Conservation (phyloP, 352 stramenopile genomes). For the Pythium angustatum region DNA sequence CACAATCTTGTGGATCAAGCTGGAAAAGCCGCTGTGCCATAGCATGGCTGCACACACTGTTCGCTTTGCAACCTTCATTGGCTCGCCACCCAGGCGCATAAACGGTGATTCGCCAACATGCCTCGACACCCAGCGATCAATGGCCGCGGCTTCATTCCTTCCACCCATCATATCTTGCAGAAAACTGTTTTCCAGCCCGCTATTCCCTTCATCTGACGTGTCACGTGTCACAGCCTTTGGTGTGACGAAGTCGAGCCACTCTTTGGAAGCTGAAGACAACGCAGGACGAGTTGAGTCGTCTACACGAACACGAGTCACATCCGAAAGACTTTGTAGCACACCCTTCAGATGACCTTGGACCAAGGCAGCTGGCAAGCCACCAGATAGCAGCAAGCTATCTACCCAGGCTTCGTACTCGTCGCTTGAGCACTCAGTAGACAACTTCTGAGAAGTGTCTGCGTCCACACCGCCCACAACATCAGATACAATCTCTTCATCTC, state of each 20-base stretch:
- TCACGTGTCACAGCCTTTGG: conserved; percentile 42
- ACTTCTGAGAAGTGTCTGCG: conserved; percentile 41
- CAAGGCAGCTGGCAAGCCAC: conserved; percentile 57
- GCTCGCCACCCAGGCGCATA: conserved; percentile 69
- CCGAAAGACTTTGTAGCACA: conserved; percentile 45
- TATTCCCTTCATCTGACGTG: conserved; percentile 11
- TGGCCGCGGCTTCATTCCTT: conserved; percentile 46
- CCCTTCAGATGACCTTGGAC: conserved; percentile 69
- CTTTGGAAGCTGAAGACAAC: conserved; percentile 46
- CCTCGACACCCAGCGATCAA: conserved; percentile 80
- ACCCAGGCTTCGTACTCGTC: conserved; percentile 87
- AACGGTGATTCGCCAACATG: conserved; percentile 87
- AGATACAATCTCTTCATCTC: conserved; percentile 42
- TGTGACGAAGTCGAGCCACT: conserved; percentile 63
- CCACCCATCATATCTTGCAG: conserved; percentile 74
- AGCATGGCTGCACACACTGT: conserved; percentile 88
- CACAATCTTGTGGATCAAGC: conserved; percentile 56
- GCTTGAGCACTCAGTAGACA: conserved; percentile 57
- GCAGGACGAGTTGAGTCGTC: conserved; percentile 5
- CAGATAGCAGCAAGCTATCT: conserved; percentile 66
- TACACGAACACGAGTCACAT: conserved; percentile 36
- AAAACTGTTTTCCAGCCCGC: conserved; percentile 39
- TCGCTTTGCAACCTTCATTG: conserved; percentile 86
- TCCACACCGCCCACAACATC: conserved; percentile 29
- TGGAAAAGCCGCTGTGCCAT: conserved; percentile 83